Conservation (phyloP, 129 eudicot genomes). For the Flaveria trinervia region DNA sequence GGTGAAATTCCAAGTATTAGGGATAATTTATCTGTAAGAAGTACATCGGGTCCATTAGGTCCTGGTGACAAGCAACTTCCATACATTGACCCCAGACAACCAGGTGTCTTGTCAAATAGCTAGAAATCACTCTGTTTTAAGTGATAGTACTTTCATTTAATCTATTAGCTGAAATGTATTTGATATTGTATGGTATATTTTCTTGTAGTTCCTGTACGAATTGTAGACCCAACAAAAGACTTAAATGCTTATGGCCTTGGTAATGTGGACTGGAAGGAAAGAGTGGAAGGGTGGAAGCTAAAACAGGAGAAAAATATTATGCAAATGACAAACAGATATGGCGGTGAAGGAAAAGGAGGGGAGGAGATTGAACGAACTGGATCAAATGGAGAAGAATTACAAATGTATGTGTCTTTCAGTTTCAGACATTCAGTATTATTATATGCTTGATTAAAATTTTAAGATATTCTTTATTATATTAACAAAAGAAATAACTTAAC, state of each 20-base stretch:
- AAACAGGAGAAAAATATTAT: constrained; percentile 63
- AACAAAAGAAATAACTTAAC: not conserved
- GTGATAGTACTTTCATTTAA: not conserved
- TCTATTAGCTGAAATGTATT: constrained; percentile 6
- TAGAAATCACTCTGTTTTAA: not conserved
- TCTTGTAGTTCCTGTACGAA: constrained; percentile 71
- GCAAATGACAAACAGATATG: constrained; percentile 55
- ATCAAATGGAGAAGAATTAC: constrained; percentile 83
- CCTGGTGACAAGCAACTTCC: constrained; percentile 80
- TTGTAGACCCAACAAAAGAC: constrained; percentile 82
- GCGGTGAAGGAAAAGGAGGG: constrained; percentile 78
- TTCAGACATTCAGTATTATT: not conserved
- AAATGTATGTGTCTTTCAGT: constrained; percentile 50
- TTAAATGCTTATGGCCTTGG: constrained; percentile 77
- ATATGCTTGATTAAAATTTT: not conserved
- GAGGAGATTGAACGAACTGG: constrained; percentile 75
- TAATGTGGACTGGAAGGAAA: constrained; percentile 62
- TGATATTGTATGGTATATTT: constrained; percentile 20
- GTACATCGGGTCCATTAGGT: constrained; percentile 89
- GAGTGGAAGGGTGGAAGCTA: constrained; percentile 64
- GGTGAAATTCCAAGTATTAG: constrained; percentile 79
- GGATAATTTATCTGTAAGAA: constrained; percentile 75
- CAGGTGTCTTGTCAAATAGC: constrained; percentile 47
- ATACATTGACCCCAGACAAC: constrained; percentile 80
- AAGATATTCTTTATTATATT: not conserved